Base-by-base conservation (phyloP, 1,284 basidiomycete species). In the Cystobasidium sp. region DNA sequence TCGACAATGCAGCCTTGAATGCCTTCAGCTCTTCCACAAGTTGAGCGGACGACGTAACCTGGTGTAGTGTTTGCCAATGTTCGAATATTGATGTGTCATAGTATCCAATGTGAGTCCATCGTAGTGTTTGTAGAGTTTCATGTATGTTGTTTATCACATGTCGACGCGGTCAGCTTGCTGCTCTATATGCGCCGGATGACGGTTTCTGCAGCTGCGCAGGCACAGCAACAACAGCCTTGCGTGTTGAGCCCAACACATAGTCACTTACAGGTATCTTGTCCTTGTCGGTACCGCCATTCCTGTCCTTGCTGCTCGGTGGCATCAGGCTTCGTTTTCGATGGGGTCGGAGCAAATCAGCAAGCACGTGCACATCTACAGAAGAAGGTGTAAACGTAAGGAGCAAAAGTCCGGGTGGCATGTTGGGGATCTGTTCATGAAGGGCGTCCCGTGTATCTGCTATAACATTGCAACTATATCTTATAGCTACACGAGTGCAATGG, bases 1-100 rank as follows among this genome's bases (percentile, higher is more conserved):
- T 82, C 58, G 83, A 81, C 16, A 92, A 80, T 51, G 85, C 83
- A 49, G 82, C 78, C 65, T 84, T 84, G 39, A 87, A 78, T 22
- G 78, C 55, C n/a, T 85, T 84, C 62, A 87, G 78, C 77, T 87
- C 83, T 22, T 80, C 70, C 75, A 79, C 81, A n/a, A 88, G 78
- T 62, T 77, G 78, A n/a, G 63, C 31, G 24, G 31, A 12, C 37
- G 59, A 64, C 10, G 49, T 22, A 22, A 73, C 59, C 70, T 73
- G 44, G 14, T 6, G 37, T 24, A 20, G 4, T n/a, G 9, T 20
- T 5, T 12, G 10, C 16, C n/a, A 22, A 14, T 47, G 20, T 31
- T 6, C 24, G 8, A 22, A 7, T 41, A 3, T 12, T 51, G 7
- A 47, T 10, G 22, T 12, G 61, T 37, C 2, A 31, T 31, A 31